phyloP scores from a whole-genome alignment of 768 basidiomycete genomes.

The Pisolithus marmoratus region DNA sequence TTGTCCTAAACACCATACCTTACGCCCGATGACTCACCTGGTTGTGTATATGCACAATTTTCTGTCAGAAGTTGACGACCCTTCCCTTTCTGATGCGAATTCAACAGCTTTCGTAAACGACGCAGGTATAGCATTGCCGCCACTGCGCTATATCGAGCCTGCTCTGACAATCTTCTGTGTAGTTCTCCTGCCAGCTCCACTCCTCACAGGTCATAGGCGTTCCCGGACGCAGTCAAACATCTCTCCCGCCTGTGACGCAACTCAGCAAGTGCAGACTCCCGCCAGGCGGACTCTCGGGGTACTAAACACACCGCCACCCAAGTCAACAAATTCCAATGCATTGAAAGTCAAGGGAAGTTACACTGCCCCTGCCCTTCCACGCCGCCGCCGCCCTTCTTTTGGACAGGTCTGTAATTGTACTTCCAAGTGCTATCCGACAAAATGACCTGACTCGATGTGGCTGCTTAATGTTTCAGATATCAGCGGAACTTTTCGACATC shows the following conservation, averaged over 20 bases:
- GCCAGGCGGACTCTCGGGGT: constrained; percentile 32
- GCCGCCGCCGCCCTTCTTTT: constrained; percentile 37
- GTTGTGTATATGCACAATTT: constrained; percentile 37
- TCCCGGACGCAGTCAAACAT: constrained; percentile 54
- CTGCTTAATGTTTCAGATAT: constrained; percentile 29
- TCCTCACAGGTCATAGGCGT: constrained; percentile 48
- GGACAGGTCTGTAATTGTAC: constrained; percentile 33
- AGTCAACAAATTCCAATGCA: constrained; percentile 46
- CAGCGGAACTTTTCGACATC: constrained; percentile 63
- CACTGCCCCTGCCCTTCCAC: constrained; percentile 61
- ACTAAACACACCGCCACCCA: constrained; percentile 61
- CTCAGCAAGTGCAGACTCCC: constrained; percentile 25
- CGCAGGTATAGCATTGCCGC: constrained; percentile 37
- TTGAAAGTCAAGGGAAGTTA: constrained; percentile 64
- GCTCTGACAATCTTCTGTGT: constrained; percentile 14
- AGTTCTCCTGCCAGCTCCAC: constrained; percentile 57
- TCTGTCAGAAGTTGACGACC: constrained; percentile 39
- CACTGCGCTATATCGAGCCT: constrained; percentile 10
- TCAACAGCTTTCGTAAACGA: constrained; percentile 42
- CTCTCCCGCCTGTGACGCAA: constrained; percentile 28
- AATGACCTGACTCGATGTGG: constrained; percentile 10
- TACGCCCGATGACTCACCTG: constrained; percentile 5
- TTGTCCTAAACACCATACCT: not conserved
- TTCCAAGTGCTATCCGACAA: not conserved
- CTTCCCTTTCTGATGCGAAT: constrained; percentile 43